Percentiles rank a stretch among this genome's conserved stretches.
Evolutionary conservation across 2,329 filamentous ascomycete species (phyloP).

Genomic region (Trichophyton rubrum): DNA sequence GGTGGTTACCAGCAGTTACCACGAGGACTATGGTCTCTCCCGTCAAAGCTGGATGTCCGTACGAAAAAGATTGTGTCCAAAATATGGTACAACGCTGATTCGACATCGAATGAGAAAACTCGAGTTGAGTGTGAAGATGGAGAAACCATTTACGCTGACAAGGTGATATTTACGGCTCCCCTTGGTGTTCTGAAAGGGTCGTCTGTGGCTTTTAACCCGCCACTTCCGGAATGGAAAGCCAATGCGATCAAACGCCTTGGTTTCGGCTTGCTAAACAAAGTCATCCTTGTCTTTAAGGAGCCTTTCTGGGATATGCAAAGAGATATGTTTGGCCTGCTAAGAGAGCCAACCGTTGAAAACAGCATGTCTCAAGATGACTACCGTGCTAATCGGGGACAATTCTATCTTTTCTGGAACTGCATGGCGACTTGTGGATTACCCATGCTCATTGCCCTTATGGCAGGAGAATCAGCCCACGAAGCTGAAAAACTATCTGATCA

Average conservation of each 20-base stretch:
- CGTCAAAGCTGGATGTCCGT: constrained; percentile 62
- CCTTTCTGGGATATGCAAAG: constrained; percentile 82
- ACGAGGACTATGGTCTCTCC: constrained; percentile 68
- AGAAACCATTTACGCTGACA: constrained; percentile 65
- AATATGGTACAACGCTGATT: constrained; percentile 50
- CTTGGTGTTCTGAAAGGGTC: constrained; percentile 83
- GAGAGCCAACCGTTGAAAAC: constrained; percentile 54
- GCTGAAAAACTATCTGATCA: constrained; percentile 67
- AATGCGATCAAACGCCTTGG: constrained; percentile 72
- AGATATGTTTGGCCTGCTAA: constrained; percentile 88
- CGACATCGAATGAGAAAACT: constrained; percentile 35
- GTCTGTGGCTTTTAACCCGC: constrained; percentile 71
- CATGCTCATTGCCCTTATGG: constrained; percentile 85
- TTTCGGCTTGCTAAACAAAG: constrained; percentile 90
- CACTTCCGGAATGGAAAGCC: constrained; percentile 75
- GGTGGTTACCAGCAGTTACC: constrained; percentile 91
- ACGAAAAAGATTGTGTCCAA: constrained; percentile 60
- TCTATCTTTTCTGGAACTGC: constrained; percentile 97
- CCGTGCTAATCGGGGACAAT: constrained; percentile 64
- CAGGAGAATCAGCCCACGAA: constrained; percentile 81
- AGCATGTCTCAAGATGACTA: constrained; percentile 75
- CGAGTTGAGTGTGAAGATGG: constrained; percentile 67
- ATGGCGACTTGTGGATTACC: constrained; percentile 79
- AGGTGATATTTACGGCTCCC: constrained; percentile 79
- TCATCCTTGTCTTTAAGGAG: constrained; percentile 76